Conservation (phyloP, 805 yeast species). For the Zygoascus flipseniorum region DNA sequence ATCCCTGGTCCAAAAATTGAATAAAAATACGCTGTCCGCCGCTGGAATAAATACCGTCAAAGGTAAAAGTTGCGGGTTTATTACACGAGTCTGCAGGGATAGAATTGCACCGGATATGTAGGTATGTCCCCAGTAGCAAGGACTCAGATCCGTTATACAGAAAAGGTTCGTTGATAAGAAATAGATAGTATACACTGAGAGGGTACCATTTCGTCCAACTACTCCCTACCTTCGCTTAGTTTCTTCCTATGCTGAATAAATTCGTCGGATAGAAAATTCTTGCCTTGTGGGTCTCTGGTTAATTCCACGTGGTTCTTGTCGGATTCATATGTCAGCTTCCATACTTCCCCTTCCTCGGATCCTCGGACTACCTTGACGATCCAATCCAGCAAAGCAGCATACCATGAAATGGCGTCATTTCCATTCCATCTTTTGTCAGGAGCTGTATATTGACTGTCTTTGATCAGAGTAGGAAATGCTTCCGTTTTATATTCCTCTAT, state of each 20-base stretch:
- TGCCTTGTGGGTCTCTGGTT: not conserved
- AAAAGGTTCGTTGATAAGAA: too few species aligned
- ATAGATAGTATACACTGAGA: too few species aligned
- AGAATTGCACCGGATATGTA: too few species aligned
- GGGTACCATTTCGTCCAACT: too few species aligned
- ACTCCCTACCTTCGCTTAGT: too few species aligned
- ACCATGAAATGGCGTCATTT: constrained; percentile 73
- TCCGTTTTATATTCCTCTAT: constrained; percentile 74
- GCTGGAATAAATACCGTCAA: too few species aligned
- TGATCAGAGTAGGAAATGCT: constrained; percentile 50
- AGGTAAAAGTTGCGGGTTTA: too few species aligned
- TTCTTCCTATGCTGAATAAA: not conserved
- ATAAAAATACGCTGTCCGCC: too few species aligned
- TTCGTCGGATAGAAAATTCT: not conserved
- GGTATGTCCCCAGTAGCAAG: too few species aligned
- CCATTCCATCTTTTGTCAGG: constrained; percentile 45
- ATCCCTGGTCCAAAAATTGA: too few species aligned
- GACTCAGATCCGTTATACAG: not conserved
- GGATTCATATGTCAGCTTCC: constrained; percentile 50
- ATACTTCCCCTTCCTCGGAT: constrained; percentile 40
- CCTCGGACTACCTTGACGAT: constrained; percentile 46
- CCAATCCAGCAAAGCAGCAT: constrained; percentile 82
- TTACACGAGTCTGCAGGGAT: too few species aligned
- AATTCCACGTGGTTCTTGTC: constrained; percentile 45
- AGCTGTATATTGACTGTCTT: constrained; percentile 13